Conservation (phyloP, 139 green algal species). For the Chlorella vulgaris region DNA sequence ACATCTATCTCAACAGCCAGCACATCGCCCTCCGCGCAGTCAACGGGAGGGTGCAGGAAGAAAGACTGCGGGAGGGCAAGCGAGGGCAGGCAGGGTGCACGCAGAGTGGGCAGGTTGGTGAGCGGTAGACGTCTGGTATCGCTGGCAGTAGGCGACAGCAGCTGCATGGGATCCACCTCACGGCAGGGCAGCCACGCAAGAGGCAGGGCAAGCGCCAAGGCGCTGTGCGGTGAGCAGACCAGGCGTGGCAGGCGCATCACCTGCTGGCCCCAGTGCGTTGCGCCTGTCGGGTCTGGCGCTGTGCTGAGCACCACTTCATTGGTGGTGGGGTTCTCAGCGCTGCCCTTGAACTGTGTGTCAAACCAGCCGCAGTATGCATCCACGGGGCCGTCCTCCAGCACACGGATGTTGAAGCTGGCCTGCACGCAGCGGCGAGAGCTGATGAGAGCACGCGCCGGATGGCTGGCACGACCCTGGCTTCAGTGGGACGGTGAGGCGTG, state of each 20-base stretch:
- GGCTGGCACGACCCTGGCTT: neutral
- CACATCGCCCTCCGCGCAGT: constrained; percentile 59
- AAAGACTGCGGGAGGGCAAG: constrained; percentile 68
- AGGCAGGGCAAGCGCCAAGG: neutral
- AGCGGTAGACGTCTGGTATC: too few species aligned
- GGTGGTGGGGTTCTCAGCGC: constrained; percentile 68
- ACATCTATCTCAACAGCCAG: constrained; percentile 61
- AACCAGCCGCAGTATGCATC: constrained; percentile 91
- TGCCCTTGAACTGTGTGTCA: constrained; percentile 84
- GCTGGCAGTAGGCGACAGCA: neutral
- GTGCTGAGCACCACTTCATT: constrained; percentile 78
- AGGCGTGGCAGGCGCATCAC: too few species aligned
- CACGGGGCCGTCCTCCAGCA: constrained; percentile 72
- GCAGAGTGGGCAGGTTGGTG: too few species aligned
- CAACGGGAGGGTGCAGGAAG: constrained; percentile 77
- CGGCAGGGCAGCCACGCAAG: neutral
- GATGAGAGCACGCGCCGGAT: neutral
- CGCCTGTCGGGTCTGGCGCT: constrained; percentile 81
- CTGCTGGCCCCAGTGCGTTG: constrained; percentile 96
- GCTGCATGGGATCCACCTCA: neutral
- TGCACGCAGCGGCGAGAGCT: constrained; percentile 24
- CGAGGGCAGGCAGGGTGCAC: neutral
- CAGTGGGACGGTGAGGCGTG: too few species aligned
- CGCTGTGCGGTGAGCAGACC: neutral
- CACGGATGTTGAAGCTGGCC: constrained; percentile 53